Conservation (phyloP, 2,329 filamentous ascomycete genomes). For the Cytospora mali region DNA sequence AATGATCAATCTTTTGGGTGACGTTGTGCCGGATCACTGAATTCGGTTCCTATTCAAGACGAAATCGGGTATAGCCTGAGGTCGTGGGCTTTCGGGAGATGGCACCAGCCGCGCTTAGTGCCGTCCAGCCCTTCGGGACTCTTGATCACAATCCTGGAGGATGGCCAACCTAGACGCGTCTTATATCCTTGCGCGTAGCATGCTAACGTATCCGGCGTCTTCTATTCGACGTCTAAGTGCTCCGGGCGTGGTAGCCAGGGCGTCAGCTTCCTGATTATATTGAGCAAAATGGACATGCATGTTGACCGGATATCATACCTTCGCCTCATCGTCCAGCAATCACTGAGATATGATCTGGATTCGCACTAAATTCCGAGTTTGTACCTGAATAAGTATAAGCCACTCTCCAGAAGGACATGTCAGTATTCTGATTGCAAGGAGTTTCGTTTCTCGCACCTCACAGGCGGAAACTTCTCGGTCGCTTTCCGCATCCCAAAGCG, state of each 20-base stretch:
- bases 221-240: no score
- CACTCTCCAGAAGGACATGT: neutral
- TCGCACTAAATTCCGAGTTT: rapidly evolving
- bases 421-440: neutral
- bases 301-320: neutral
- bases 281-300: no score
- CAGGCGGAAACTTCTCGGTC: no score
- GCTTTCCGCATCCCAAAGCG: no score
- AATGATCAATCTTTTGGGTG: neutral
- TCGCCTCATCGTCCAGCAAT: neutral
- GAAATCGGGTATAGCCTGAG: constrained; percentile 26
- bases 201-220: neutral
- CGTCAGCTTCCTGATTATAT: neutral
- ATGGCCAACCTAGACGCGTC: neutral
- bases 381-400: neutral
- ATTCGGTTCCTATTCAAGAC: constrained; percentile 24
- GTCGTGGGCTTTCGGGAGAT: constrained; percentile 1
- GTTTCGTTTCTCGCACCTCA: no score
- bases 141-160: neutral
- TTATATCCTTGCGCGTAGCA: neutral
- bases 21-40: neutral
- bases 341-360: neutral
- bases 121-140: neutral
- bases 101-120: neutral
- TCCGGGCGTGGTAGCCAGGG: no score